These are phyloP conservation scores for Penicillium angulare DNA, from an alignment of 495 filamentous ascomycete genomes.

Conservation along the genomic window DNA sequence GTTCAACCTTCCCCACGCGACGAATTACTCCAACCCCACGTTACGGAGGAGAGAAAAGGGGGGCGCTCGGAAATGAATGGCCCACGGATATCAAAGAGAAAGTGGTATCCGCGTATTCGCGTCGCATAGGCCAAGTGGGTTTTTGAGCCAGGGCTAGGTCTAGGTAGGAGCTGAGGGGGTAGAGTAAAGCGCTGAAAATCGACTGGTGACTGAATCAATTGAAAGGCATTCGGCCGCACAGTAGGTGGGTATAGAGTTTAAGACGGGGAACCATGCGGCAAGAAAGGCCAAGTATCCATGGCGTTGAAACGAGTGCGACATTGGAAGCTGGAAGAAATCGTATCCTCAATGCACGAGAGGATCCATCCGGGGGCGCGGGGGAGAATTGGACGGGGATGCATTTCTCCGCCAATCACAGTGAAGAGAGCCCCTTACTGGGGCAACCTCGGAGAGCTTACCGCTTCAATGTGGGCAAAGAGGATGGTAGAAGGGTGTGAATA, in stretches of 20 bases:
- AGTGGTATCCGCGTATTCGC: constrained; percentile 2
- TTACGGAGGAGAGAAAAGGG: not conserved
- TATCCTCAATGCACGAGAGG: constrained; percentile 3
- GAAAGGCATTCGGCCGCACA: too few species aligned
- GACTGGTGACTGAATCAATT: too few species aligned
- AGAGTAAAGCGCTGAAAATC: not conserved
- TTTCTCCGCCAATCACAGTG: constrained; percentile 43
- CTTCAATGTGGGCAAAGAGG: not conserved
- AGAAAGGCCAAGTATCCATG: not conserved
- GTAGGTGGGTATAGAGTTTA: constrained; percentile 4
- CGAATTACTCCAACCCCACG: too few species aligned
- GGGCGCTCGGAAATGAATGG: not conserved
- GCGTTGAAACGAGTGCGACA: constrained; percentile 9
- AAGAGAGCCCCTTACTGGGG: not conserved
- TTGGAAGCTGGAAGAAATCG: constrained; percentile 13
- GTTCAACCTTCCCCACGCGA: not conserved
- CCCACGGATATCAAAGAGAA: constrained; percentile 1
- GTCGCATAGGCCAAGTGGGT: not conserved
- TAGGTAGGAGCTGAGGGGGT: too few species aligned
- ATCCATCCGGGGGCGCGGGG: constrained; percentile 22
- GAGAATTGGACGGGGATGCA: constrained; percentile 18
- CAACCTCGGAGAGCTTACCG: not conserved
- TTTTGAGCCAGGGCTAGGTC: constrained; percentile 1
- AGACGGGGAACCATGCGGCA: constrained; percentile 4
- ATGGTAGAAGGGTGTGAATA: not conserved